Conservation (phyloP, 2,329 filamentous ascomycete genomes). For the Thelonectria olida region DNA sequence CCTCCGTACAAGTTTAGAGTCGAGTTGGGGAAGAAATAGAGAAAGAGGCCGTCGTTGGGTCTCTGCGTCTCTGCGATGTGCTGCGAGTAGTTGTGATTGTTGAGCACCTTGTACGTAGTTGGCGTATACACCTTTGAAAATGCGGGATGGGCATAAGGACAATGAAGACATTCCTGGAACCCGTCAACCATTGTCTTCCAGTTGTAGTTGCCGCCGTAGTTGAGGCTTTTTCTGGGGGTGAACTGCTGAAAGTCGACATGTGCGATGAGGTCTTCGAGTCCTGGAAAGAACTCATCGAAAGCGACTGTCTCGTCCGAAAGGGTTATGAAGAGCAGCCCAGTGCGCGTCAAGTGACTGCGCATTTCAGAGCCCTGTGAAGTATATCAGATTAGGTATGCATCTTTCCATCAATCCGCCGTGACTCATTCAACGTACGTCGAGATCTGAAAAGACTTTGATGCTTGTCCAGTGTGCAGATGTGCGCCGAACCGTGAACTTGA, state of each 20-base stretch:
- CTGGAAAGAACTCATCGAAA: constrained; percentile 64
- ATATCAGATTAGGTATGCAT: background rate
- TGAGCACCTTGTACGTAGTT: constrained; percentile 63
- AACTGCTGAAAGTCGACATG: constrained; percentile 63
- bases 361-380: constrained; percentile 22
- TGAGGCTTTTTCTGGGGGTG: constrained; percentile 60
- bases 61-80: constrained; percentile 64
- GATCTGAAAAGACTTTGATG: background rate
- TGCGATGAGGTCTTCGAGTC: constrained; percentile 57
- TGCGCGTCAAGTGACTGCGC: constrained; percentile 52
- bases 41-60: constrained; percentile 61
- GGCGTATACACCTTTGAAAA: constrained; percentile 65
- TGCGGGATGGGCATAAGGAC: constrained; percentile 65
- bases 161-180: constrained; percentile 62
- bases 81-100: constrained; percentile 64
- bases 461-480: constrained; percentile 14
- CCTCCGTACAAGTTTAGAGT: constrained; percentile 67
- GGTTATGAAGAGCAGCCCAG: constrained; percentile 62
- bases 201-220: constrained; percentile 66
- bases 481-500: constrained; percentile 21
- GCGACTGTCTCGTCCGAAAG: constrained; percentile 55
- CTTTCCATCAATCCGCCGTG: background rate
- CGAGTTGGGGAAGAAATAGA: constrained; percentile 66
- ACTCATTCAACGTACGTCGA: background rate
- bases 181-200: constrained; percentile 33